phyloP scores from a whole-genome alignment of 805 yeast genomes.

The Metschnikowia drakensbergensis region DNA sequence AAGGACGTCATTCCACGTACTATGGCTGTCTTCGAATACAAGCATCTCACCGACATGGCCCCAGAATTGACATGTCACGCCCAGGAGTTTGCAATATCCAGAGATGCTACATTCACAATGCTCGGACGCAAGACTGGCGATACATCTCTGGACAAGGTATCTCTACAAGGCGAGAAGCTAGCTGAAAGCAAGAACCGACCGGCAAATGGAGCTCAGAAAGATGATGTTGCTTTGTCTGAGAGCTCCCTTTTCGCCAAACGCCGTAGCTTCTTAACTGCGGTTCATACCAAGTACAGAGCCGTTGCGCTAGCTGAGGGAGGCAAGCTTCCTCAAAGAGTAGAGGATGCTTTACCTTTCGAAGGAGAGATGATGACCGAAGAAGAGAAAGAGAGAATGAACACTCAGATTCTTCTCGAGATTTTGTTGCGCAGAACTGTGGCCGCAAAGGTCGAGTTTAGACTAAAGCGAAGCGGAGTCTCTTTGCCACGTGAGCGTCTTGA shows the following conservation, averaged over 20 bases:
- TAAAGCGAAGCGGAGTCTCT: slow-evolving; percentile 11
- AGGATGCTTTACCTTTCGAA: slow-evolving; percentile 29
- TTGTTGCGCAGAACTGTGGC: slow-evolving; percentile 40
- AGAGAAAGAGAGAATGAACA: slow-evolving; percentile 30
- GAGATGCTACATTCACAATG: slow-evolving; percentile 7
- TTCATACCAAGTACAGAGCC: slow-evolving; percentile 27
- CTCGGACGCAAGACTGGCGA: neutral
- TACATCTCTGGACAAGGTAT: neutral
- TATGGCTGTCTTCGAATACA: slow-evolving; percentile 26
- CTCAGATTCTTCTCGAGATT: slow-evolving; percentile 32
- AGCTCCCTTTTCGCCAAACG: slow-evolving; percentile 10
- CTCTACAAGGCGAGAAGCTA: slow-evolving; percentile 3
- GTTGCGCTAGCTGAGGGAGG: slow-evolving; percentile 23
- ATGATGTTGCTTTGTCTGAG: neutral
- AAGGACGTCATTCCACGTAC: slow-evolving; percentile 27
- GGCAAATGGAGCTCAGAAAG: neutral
- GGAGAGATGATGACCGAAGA: slow-evolving; percentile 20
- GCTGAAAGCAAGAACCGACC: neutral
- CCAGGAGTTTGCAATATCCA: slow-evolving; percentile 9
- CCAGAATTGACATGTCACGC: slow-evolving; percentile 13
- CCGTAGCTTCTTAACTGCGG: slow-evolving; percentile 16
- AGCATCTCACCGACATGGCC: slow-evolving; percentile 11
- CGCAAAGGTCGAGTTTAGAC: slow-evolving; percentile 38
- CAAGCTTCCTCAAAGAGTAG: slow-evolving; percentile 25
- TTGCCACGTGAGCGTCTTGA: neutral